These are phyloP conservation scores for Osmanthus fragrans DNA, from an alignment of 257 asterid genomes.

Conservation along the genomic window DNA sequence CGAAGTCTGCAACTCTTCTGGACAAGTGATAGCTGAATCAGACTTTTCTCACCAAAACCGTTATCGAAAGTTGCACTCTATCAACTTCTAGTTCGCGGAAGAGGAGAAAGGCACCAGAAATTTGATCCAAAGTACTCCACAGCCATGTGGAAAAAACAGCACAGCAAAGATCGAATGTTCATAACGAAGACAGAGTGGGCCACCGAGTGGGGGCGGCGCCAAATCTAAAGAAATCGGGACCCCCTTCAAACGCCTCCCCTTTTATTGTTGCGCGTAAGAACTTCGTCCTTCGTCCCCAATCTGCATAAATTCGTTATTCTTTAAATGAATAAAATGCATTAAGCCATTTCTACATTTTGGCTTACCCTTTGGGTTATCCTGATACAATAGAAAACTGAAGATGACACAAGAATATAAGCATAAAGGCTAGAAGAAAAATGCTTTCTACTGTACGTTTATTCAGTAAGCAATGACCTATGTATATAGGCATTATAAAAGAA, in stretches of 20 bases:
- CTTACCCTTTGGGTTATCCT: no score
- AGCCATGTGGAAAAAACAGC: constrained; percentile 96
- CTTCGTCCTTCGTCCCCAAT: constrained; percentile 4
- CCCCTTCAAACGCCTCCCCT: constrained; percentile 90
- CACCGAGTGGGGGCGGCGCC: constrained; percentile 99
- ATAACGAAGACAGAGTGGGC: constrained; percentile 99
- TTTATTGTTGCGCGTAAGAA: constrained; percentile 95
- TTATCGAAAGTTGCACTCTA: constrained; percentile 7
- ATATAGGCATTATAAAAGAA: no score
- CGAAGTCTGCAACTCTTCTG: constrained; percentile 22
- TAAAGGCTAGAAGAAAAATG: no score
- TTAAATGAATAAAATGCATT: no score
- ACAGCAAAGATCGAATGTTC: constrained; percentile 95
- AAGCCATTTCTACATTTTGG: no score
- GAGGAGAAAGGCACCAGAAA: not conserved
- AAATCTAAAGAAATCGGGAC: constrained; percentile 83
- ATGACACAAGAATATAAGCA: no score
- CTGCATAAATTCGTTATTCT: not conserved
- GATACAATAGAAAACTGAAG: no score
- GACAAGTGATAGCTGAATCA: not conserved
- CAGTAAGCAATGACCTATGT: no score
- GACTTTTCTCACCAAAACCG: constrained; percentile 16
- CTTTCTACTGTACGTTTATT: no score
- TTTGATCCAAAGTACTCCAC: constrained; percentile 10
- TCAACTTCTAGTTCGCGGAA: constrained; percentile 16